These are phyloP conservation scores for Candida boidinii DNA, from an alignment of 805 yeast species.

Conservation along the genomic window DNA sequence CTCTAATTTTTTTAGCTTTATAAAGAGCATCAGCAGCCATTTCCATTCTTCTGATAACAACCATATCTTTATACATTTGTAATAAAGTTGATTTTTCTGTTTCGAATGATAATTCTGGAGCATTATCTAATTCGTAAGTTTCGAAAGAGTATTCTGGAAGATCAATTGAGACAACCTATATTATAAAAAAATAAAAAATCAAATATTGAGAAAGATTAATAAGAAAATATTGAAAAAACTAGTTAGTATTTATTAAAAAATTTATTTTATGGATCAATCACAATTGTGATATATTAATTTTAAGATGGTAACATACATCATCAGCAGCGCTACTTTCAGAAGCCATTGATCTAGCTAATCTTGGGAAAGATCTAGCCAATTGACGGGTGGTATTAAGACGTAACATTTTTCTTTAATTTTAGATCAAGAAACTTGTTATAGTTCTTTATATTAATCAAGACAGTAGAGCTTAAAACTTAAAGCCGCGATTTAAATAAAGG, in stretches of 20 bases:
- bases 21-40: constrained; percentile 98
- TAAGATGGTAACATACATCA: constrained; percentile 13
- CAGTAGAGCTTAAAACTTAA: too few species aligned
- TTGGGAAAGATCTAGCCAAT: constrained; percentile 11
- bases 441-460: too few species aligned
- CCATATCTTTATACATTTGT: constrained; percentile 96
- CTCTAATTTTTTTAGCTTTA: constrained; percentile 97
- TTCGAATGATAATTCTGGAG: constrained; percentile 64
- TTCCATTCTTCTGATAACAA: constrained; percentile 91
- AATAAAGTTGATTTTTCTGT: constrained; percentile 74
- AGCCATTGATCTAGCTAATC: constrained; percentile 22
- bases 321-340: constrained; percentile 20
- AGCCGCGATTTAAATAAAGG: too few species aligned
- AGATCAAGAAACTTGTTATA: too few species aligned
- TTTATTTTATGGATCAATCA: too few species aligned
- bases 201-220: too few species aligned
- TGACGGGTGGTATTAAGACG: constrained; percentile 12
- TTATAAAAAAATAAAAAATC: constrained; percentile 2
- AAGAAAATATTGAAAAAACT: too few species aligned
- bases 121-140: constrained; percentile 69
- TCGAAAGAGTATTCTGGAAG: constrained; percentile 80
- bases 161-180: constrained; percentile 32
- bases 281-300: neutral
- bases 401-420: too few species aligned
- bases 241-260: neutral